A percentile compares a stretch with the other conserved stretches of the same genome.
Evolutionary conservation across 1,139 yeast genomes (phyloP).

Genomic region (Yamadazyma oceani): DNA sequence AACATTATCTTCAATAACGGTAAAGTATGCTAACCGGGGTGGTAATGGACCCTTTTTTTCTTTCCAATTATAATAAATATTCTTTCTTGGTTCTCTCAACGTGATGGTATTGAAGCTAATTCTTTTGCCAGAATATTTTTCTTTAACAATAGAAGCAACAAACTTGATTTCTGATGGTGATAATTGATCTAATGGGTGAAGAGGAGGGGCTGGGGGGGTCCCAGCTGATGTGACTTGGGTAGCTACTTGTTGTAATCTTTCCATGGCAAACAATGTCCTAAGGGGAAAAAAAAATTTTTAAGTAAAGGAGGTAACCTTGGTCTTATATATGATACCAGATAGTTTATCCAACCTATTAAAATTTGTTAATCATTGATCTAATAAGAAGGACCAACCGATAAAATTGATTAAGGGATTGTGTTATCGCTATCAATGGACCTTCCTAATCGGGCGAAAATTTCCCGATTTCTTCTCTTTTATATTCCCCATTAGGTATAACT

Average conservation of each 20-base stretch:
- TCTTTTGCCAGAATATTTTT: constrained; percentile 41
- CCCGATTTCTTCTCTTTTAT: constrained; percentile 7
- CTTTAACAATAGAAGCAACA: constrained; percentile 31
- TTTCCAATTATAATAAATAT: constrained; percentile 63
- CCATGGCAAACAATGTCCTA: constrained; percentile 37
- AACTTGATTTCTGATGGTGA: constrained; percentile 53
- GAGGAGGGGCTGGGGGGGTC: constrained; percentile 53
- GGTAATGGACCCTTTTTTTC: constrained; percentile 61
- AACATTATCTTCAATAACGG: constrained; percentile 58
- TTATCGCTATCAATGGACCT: constrained; percentile 5
- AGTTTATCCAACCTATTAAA: too few species aligned
- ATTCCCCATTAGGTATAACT: neutral
- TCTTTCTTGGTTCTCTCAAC: constrained; percentile 68
- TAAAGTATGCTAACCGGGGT: constrained; percentile 66
- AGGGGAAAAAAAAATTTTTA: too few species aligned
- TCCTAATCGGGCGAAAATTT: constrained; percentile 9
- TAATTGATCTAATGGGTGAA: constrained; percentile 74
- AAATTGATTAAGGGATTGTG: too few species aligned
- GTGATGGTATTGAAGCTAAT: constrained; percentile 68
- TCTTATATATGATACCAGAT: neutral
- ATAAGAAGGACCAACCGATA: too few species aligned
- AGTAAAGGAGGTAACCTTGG: neutral
- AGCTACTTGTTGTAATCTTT: constrained; percentile 66
- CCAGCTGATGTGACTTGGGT: constrained; percentile 59
- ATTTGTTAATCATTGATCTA: too few species aligned